Conservation (phyloP, 1,284 basidiomycete genomes). For the Somion occarium region DNA sequence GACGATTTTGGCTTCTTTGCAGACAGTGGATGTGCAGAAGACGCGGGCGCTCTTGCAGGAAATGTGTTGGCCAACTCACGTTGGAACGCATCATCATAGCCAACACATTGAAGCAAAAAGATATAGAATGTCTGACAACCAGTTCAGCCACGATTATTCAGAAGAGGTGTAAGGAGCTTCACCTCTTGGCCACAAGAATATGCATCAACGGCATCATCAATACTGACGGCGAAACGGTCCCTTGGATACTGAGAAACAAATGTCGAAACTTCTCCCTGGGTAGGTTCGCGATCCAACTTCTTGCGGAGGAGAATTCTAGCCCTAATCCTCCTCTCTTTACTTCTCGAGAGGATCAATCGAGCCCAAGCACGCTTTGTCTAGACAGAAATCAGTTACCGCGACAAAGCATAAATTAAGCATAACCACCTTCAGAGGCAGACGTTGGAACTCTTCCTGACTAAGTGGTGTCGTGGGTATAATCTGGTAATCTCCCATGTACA, state of each 20-base stretch:
- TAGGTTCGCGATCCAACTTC: conserved; percentile 11
- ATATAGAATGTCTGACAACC: conserved; percentile 14
- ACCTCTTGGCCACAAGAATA: conserved; percentile 20
- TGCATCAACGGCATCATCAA: conserved; percentile 15
- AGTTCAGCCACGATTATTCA: background rate
- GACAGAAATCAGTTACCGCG: background rate
- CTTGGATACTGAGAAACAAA: background rate
- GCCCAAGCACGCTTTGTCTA: background rate
- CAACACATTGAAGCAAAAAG: conserved; percentile 20
- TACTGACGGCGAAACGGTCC: conserved; percentile 5
- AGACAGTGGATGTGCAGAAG: too few relatives aligned
- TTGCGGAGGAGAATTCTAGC: conserved; percentile 12
- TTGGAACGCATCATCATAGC: conserved; percentile 19
- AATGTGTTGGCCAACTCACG: conserved; percentile 9
- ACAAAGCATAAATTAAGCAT: background rate
- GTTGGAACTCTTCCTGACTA: conserved; percentile 14
- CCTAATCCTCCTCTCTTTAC: conserved; percentile 5
- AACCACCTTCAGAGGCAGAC: conserved; percentile 13
- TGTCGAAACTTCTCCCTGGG: conserved; percentile 10
- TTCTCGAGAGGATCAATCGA: background rate
- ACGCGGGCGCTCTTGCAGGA: too few relatives aligned
- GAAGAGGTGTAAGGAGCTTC: background rate
- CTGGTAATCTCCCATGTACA: conserved; percentile 21
- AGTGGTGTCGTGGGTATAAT: conserved; percentile 9
- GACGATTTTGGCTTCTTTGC: too few relatives aligned